Base-by-base conservation (phyloP, 352 stramenopile species). In the Pythium rhizo-oryzae region DNA sequence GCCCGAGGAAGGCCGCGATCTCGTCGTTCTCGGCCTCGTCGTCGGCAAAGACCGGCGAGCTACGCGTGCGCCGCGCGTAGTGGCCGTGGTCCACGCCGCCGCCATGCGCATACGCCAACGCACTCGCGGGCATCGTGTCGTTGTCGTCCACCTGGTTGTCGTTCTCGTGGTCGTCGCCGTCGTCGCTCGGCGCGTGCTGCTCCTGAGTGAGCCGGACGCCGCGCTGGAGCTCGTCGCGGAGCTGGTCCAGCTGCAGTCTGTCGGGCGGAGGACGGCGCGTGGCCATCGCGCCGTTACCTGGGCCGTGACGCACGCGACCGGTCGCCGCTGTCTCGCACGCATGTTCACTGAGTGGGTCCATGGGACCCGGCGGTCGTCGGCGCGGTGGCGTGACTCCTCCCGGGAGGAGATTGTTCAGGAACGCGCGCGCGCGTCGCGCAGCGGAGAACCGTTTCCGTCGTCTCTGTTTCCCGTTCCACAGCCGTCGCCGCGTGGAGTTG, bases 311-410 rank as follows among this genome's bases (percentile, higher is more conserved):
- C 13, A 4, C 2, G 57, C 43, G 57, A 55, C 57, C 21, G 44
- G 43, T 63, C 51, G 61, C 46, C 61, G 53, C 51, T 41, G 44
- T 49, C 28, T 65, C 58, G 46, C 58, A 56, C 28, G 30, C 52
- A 59, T 65, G 58, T 68, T 68, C 25, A 68, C 18, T 68, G 44
- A 60, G 53, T 41, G 62, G 11, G 21, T 62, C 30, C 55, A 57
- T 68, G 60, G 43, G 35, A 46, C 52, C 44, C 13, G 52, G n/a
- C 50, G 50, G n/a, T n/a, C n/a, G n/a, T n/a, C n/a, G n/a, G n/a
- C n/a, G n/a, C n/a, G n/a, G n/a, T n/a, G n/a, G n/a, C n/a, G n/a
- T n/a, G n/a, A n/a, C n/a, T n/a, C 13, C 41, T 47, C 41, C 41
- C 13, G 9, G 5, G 41, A 8, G 41, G 41, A 47, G 25, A 55